phyloP scores from a whole-genome alignment of 768 basidiomycete species.

The Xanthoconium purpureum region DNA sequence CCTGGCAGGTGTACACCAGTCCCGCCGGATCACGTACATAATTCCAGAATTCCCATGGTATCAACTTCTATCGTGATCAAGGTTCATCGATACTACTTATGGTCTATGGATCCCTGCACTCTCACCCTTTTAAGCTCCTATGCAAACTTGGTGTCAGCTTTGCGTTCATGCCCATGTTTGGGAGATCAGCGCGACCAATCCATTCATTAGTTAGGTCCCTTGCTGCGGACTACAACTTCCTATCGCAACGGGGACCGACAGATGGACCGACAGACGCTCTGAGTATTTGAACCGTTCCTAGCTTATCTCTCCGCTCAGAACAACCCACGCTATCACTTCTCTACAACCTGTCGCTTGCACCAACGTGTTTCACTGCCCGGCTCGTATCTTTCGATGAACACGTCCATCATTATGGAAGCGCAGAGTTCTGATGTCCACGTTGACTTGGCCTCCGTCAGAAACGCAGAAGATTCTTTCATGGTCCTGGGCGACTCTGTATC shows the following conservation, averaged over 20 bases:
- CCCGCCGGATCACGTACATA: background rate
- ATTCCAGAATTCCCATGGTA: background rate
- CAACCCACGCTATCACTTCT: background rate
- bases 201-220: background rate
- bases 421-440: slow-evolving; percentile 7
- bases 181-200: slow-evolving; percentile 4
- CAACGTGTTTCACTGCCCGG: background rate
- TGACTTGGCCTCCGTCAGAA: slow-evolving; percentile 1
- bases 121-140: background rate
- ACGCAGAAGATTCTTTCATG: slow-evolving; percentile 11
- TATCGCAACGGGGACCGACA: slow-evolving; percentile 2
- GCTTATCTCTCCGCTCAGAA: background rate
- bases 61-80: slow-evolving; percentile 8
- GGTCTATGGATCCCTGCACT: background rate
- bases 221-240: too few relatives aligned
- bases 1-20: background rate
- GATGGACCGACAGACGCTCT: slow-evolving; percentile 18
- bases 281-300: slow-evolving; percentile 3
- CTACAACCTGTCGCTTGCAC: background rate
- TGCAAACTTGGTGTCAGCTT: slow-evolving; percentile 14
- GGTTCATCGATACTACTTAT: slow-evolving; percentile 18
- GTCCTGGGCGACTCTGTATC: background rate
- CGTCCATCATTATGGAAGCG: slow-evolving; percentile 18
- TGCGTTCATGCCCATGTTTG: slow-evolving; percentile 23
- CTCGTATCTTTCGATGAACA: background rate